Percentiles rank a stretch among this genome's conserved stretches.
phyloP scores from a whole-genome alignment of 345 rosid species.

The Eucalyptus guilfoylei region DNA sequence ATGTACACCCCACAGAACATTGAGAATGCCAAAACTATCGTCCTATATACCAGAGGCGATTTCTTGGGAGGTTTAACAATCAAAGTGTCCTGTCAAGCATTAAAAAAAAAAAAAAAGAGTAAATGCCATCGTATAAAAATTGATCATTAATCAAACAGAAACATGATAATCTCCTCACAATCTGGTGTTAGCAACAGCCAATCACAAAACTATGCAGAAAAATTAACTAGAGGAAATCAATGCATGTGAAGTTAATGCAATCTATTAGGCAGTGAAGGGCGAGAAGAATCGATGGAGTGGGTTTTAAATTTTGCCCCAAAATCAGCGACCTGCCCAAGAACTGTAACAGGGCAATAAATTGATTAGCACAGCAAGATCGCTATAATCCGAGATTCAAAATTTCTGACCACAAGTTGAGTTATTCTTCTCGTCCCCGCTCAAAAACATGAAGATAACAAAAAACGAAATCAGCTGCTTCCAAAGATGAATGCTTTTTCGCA shows the following conservation, averaged over 20 bases:
- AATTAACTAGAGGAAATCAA: neutral
- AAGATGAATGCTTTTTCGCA: neutral
- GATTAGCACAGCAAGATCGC: neutral
- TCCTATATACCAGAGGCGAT: slow-evolving; percentile 55
- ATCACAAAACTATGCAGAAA: neutral
- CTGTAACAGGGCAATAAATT: neutral
- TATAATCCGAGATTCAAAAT: neutral
- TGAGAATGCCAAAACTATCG: slow-evolving; percentile 57
- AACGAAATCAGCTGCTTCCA: neutral
- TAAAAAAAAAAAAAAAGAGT: neutral
- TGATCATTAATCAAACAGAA: neutral
- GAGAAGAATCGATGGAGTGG: neutral
- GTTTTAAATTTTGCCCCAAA: neutral
- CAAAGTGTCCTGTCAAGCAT: slow-evolving; percentile 36
- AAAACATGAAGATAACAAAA: neutral
- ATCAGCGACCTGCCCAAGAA: neutral
- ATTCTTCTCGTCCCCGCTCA: neutral
- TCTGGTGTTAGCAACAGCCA: neutral
- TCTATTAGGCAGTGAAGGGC: neutral
- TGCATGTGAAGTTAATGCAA: neutral
- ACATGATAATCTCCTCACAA: neutral
- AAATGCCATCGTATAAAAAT: neutral
- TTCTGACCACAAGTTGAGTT: neutral
- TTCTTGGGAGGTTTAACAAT: slow-evolving; percentile 64
- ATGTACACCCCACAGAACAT: slow-evolving; percentile 66